These are phyloP conservation scores for Dimocarpus longan DNA, from an alignment of 345 rosid species.

Conservation along the genomic window DNA sequence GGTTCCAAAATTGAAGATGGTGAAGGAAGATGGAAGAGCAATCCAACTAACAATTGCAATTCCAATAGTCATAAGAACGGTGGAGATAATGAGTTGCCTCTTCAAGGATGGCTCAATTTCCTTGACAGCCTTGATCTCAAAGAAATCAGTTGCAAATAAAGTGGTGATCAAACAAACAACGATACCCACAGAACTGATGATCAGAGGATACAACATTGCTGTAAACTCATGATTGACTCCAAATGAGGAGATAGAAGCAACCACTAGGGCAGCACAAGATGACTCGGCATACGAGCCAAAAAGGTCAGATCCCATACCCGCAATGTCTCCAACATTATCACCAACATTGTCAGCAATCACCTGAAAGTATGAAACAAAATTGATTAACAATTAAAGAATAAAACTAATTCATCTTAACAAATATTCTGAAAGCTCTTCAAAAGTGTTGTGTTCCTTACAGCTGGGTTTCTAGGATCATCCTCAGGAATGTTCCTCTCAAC, in stretches of 20 bases:
- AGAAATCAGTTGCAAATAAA: slow-evolving; percentile 71
- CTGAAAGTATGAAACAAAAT: slow-evolving; percentile 39
- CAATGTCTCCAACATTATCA: slow-evolving; percentile 84
- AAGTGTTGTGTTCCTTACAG: slow-evolving; percentile 48
- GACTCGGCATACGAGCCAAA: slow-evolving; percentile 79
- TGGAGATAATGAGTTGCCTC: slow-evolving; percentile 73
- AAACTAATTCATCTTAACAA: not conserved
- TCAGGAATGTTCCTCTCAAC: slow-evolving; percentile 83
- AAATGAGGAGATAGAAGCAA: slow-evolving; percentile 78
- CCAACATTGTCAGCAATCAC: slow-evolving; percentile 91
- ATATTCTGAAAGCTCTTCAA: not conserved
- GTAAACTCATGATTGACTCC: slow-evolving; percentile 74
- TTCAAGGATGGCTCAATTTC: slow-evolving; percentile 76
- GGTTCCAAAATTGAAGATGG: slow-evolving; percentile 69
- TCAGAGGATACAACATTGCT: slow-evolving; percentile 70
- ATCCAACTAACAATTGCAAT: slow-evolving; percentile 59
- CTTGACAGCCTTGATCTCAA: slow-evolving; percentile 70
- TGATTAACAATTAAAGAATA: not conserved
- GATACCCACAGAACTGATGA: slow-evolving; percentile 73
- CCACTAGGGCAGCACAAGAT: slow-evolving; percentile 80
- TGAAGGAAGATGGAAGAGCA: slow-evolving; percentile 67
- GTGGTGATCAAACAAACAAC: slow-evolving; percentile 72
- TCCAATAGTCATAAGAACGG: slow-evolving; percentile 67
- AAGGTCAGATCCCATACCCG: slow-evolving; percentile 86
- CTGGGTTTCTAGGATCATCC: slow-evolving; percentile 86